Conservation (phyloP, 1,284 basidiomycete species). For the Marasmius fiardii region DNA sequence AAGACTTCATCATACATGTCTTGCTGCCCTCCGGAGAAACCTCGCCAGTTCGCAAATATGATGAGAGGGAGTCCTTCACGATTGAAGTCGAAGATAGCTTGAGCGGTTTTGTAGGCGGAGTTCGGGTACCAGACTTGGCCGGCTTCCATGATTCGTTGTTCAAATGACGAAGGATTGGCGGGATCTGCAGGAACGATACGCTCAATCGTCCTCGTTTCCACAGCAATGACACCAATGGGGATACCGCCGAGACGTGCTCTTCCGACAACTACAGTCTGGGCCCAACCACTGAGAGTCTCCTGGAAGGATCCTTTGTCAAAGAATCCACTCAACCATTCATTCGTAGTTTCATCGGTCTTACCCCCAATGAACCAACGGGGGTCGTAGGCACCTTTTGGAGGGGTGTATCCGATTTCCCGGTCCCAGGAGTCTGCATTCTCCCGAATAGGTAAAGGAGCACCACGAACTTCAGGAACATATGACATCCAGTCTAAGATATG, state of each 20-base stretch:
- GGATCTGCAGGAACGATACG: constrained; percentile 97
- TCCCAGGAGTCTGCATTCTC: constrained; percentile 83
- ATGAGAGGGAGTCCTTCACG: constrained; percentile 95
- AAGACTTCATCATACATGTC: constrained; percentile 97
- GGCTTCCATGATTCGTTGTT: constrained; percentile 98
- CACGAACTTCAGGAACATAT: constrained; percentile 84
- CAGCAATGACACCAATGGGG: constrained; percentile 96
- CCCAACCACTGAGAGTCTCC: constrained; percentile 95
- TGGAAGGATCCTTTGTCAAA: constrained; percentile 98
- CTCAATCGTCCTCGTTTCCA: constrained; percentile 97
- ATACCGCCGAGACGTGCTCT: constrained; percentile 96
- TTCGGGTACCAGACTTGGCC: constrained; percentile 99
- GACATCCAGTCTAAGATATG: constrained; percentile 95
- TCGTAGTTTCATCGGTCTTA: constrained; percentile 80
- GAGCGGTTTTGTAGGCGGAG: constrained; percentile 99
- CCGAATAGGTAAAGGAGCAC: constrained; percentile 75
- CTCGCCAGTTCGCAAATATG: constrained; percentile 99
- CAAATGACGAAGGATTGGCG: constrained; percentile 97
- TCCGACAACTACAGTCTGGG: constrained; percentile 96
- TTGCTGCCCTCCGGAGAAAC: constrained; percentile 99
- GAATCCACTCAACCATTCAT: constrained; percentile 84
- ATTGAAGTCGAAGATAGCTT: constrained; percentile 98
- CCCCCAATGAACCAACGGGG: constrained; percentile 98
- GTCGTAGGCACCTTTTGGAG: constrained; percentile 95
- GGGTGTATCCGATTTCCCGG: constrained; percentile 86